phyloP scores from a whole-genome alignment of 2,329 filamentous ascomycete species.

The Fusarium oligoseptatum region DNA sequence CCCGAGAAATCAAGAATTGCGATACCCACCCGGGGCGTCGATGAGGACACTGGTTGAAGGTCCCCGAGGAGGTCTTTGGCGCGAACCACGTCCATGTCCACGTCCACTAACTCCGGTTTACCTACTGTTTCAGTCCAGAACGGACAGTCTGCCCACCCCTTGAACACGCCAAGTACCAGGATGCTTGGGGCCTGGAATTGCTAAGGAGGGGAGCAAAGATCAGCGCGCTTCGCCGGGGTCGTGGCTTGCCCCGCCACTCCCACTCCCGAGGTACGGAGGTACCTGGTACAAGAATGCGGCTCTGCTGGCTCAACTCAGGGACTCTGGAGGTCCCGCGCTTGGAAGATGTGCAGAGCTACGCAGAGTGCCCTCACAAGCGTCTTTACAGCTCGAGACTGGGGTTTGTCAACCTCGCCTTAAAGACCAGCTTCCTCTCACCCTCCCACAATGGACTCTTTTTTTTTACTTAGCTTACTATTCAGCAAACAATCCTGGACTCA shows the following conservation, averaged over 20 bases:
- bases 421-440: constrained; percentile 32
- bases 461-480: neutral
- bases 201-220: constrained; percentile 27
- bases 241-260: constrained; percentile 19
- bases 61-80: neutral
- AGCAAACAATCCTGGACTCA: neutral
- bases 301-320: constrained; percentile 27
- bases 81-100: neutral
- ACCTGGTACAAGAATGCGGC: constrained; percentile 16
- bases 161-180: neutral
- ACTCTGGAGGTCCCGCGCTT: constrained; percentile 14
- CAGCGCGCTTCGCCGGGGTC: constrained; percentile 15
- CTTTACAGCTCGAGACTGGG: constrained; percentile 16
- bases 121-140: neutral
- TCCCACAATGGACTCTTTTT: constrained; percentile 13
- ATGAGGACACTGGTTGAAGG: neutral
- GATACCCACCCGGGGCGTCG: neutral
- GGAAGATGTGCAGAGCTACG: neutral
- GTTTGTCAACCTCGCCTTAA: constrained; percentile 20
- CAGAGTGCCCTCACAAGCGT: neutral
- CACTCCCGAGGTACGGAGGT: constrained; percentile 10
- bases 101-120: neutral
- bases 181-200: neutral
- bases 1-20: neutral
- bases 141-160: neutral